phyloP scores from a whole-genome alignment of 106 monocot genomes.

The Dendrobium catenatum region DNA sequence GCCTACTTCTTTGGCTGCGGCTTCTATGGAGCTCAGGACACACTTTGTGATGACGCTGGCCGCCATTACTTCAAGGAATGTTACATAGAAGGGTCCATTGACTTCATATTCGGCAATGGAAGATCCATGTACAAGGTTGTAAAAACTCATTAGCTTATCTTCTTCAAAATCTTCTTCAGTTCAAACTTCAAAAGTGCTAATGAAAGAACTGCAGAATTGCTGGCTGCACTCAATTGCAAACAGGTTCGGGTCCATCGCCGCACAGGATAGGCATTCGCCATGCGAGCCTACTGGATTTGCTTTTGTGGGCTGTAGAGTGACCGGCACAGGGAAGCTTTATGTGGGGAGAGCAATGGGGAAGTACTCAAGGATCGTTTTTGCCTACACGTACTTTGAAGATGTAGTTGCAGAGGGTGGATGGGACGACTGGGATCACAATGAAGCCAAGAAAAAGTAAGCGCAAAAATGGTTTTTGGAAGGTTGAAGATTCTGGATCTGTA shows the following conservation, averaged over 20 bases:
- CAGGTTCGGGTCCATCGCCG: conserved; percentile 80
- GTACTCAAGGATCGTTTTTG: conserved; percentile 84
- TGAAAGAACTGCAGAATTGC: conserved; percentile 36
- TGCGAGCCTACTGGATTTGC: conserved; percentile 78
- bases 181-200: not conserved
- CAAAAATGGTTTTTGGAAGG: not conserved
- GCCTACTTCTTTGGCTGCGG: conserved; percentile 89
- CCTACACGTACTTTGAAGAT: conserved; percentile 86
- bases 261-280: conserved; percentile 57
- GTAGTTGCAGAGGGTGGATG: conserved; percentile 69
- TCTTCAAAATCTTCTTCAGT: not conserved
- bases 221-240: conserved; percentile 81
- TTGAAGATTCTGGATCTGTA: not conserved
- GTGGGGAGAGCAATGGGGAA: conserved; percentile 92
- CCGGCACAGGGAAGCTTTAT: conserved; percentile 71
- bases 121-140: conserved; percentile 88
- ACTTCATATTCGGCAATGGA: conserved; percentile 96
- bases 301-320: conserved; percentile 81
- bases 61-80: conserved; percentile 97
- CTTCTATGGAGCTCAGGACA: conserved; percentile 95
- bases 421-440: conserved; percentile 85
- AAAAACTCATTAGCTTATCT: too few relatives aligned
- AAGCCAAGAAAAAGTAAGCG: conserved; percentile 60
- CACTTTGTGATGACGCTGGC: conserved; percentile 83
- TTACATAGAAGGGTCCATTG: conserved; percentile 93